A percentile compares a stretch with the other conserved stretches of the same genome.
Evolutionary conservation across 495 filamentous ascomycete genomes (phyloP).

Genomic region (Penicillium crystallinum): DNA sequence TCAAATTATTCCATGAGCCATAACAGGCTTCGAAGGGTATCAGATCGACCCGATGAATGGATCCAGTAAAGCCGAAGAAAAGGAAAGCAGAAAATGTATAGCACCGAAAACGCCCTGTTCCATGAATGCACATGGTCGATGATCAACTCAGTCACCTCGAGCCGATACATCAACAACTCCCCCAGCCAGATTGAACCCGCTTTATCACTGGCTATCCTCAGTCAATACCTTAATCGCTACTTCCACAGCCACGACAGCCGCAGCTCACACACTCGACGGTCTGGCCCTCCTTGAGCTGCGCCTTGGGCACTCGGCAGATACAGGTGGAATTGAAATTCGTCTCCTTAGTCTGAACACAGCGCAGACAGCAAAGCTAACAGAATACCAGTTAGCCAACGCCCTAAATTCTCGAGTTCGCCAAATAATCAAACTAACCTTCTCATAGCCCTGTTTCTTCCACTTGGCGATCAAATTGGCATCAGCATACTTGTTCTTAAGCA

Average conservation of each 20-base stretch:
- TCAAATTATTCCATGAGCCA: neutral
- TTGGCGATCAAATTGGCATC: conserved; percentile 95
- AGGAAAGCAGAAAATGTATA: conserved; percentile 9
- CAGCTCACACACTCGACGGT: conserved; percentile 93
- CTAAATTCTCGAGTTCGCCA: neutral
- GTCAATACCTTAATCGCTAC: conserved; percentile 57
- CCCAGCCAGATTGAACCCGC: neutral
- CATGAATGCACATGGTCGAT: neutral
- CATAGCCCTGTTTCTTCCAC: conserved; percentile 99
- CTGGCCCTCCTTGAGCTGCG: conserved; percentile 85
- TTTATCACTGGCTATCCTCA: neutral
- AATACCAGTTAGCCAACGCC: conserved; percentile 12
- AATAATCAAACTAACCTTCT: conserved; percentile 63
- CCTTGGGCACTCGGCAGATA: conserved; percentile 92
- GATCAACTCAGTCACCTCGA: neutral
- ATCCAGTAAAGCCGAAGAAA: neutral
- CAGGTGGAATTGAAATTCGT: conserved; percentile 98
- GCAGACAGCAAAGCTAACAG: conserved; percentile 77
- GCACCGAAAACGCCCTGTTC: conserved; percentile 11
- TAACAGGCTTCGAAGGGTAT: conserved; percentile 20
- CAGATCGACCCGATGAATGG: conserved; percentile 13
- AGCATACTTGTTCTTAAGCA: conserved; percentile 94
- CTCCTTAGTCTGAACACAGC: conserved; percentile 98
- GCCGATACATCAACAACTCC: neutral
- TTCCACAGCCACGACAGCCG: conserved; percentile 87